Evolutionary conservation across 164 flowering plant genomes (phyloP).

Genomic region (Brasenia schreberi): DNA sequence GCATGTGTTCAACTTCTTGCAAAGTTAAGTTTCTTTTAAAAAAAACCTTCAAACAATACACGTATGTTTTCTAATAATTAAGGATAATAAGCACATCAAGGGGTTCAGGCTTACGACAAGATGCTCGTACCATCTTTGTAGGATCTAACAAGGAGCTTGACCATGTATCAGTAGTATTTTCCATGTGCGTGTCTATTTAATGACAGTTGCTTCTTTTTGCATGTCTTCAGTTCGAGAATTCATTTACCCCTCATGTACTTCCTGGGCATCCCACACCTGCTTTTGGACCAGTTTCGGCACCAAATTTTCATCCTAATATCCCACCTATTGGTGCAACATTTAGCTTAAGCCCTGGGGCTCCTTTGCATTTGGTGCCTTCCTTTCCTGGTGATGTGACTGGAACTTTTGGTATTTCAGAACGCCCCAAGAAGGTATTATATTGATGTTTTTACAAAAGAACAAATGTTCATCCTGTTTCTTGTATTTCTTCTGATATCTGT

Average conservation of each 20-base stretch:
- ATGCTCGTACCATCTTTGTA: too few relatives aligned
- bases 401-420: slow-evolving; percentile 44
- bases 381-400: slow-evolving; percentile 67
- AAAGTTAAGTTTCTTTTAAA: too few relatives aligned
- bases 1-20: too few relatives aligned
- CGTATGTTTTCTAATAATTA: too few relatives aligned
- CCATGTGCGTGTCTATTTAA: not conserved
- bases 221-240: slow-evolving; percentile 50
- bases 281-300: slow-evolving; percentile 50
- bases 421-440: slow-evolving; percentile 85
- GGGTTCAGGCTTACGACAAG: too few relatives aligned
- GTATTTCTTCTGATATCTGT: not conserved
- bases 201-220: not conserved
- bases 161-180: not conserved
- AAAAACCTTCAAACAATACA: too few relatives aligned
- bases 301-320: slow-evolving; percentile 41
- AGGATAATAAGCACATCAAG: too few relatives aligned
- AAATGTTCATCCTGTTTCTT: not conserved
- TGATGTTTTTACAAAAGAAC: not conserved
- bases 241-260: slow-evolving; percentile 34
- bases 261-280: slow-evolving; percentile 44
- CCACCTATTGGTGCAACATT: slow-evolving; percentile 36
- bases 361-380: slow-evolving; percentile 40
- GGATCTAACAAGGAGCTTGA: too few relatives aligned
- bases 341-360: slow-evolving; percentile 33